Evolutionary conservation across 345 rosid genomes (phyloP).

Genomic region (Corchorus capsularis): DNA sequence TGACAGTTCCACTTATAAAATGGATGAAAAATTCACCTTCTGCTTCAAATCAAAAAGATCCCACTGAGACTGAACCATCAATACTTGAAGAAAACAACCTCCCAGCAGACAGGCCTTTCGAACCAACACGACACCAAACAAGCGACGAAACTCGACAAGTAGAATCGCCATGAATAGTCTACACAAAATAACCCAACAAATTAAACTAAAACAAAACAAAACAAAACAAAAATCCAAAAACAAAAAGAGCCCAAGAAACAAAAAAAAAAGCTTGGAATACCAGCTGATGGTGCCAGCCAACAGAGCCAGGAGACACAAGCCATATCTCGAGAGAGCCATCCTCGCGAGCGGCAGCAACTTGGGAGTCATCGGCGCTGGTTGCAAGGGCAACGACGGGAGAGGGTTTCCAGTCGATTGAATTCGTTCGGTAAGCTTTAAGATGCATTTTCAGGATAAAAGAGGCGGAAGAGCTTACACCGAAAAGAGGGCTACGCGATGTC

Average conservation of each 20-base stretch:
- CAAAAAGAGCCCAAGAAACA: too few species aligned
- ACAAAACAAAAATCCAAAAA: background rate
- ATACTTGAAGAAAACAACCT: conserved; percentile 80
- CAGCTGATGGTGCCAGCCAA: conserved; percentile 98
- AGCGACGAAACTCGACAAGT: conserved; percentile 78
- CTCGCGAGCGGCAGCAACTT: conserved; percentile 86
- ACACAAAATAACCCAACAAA: background rate
- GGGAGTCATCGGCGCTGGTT: conserved; percentile 70
- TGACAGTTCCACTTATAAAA: background rate
- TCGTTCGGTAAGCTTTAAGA: conserved; percentile 62
- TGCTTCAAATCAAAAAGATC: conserved; percentile 84
- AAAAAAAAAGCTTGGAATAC: conserved; percentile 34
- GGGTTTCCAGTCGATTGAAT: conserved; percentile 87
- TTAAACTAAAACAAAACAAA: conserved; percentile 9
- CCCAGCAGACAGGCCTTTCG: conserved; percentile 59
- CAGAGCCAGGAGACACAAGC: conserved; percentile 93
- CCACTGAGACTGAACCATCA: conserved; percentile 82
- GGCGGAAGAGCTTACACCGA: background rate
- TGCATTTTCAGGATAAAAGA: conserved; percentile 30
- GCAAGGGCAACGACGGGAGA: conserved; percentile 89
- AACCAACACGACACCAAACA: conserved; percentile 68
- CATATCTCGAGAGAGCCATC: conserved; percentile 96
- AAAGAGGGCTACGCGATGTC: background rate
- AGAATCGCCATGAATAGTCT: conserved; percentile 88
- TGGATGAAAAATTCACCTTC: conserved; percentile 47